Percentiles rank a stretch among this genome's conserved stretches.
These are phyloP conservation scores for Ehretia macrophylla DNA, from an alignment of 257 asterid species.

Conservation along the genomic window DNA sequence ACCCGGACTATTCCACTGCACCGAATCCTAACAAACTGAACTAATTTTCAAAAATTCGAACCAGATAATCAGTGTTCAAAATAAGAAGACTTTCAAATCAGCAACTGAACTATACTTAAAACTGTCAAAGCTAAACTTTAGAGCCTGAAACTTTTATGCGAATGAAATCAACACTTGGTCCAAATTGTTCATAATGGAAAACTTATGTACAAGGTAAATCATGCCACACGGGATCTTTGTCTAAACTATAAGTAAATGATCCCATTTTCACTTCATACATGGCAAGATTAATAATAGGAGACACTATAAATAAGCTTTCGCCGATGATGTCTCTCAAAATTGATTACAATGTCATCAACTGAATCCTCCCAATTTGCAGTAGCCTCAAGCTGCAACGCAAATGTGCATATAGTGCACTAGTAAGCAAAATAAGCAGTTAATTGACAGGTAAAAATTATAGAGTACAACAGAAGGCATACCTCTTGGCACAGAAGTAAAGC, in stretches of 20 bases:
- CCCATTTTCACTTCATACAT: neutral
- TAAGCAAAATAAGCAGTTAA: slow-evolving; percentile 4
- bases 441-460: neutral
- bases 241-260: neutral
- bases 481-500: slow-evolving; percentile 85
- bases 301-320: slow-evolving; percentile 74
- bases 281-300: slow-evolving; percentile 50
- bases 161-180: no score
- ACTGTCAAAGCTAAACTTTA: no score
- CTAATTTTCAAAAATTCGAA: no score
- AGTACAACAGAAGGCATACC: slow-evolving; percentile 30
- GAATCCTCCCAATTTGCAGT: slow-evolving; percentile 78
- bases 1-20: no score
- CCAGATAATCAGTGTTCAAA: no score
- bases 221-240: no score
- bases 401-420: neutral
- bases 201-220: neutral
- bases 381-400: slow-evolving; percentile 51
- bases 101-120: no score
- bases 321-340: slow-evolving; percentile 70
- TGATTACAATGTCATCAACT: slow-evolving; percentile 58
- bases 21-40: no score
- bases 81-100: no score
- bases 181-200: neutral
- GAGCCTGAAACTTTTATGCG: no score